Evolutionary conservation across 192 early-diverging fungal species (phyloP).

Genomic region (Spizellomyces punctatus): DNA sequence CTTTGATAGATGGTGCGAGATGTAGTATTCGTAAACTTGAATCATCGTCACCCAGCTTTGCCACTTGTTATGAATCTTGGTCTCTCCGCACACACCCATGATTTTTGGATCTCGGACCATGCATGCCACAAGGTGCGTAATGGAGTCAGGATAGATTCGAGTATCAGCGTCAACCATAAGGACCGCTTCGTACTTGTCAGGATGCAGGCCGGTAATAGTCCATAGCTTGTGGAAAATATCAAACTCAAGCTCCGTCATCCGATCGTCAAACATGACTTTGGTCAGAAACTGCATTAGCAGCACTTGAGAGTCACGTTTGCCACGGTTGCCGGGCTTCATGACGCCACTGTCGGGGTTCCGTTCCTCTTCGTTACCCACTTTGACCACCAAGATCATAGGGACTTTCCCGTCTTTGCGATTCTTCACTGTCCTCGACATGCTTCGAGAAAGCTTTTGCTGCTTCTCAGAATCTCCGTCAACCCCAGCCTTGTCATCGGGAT

Average conservation of each 20-base stretch:
- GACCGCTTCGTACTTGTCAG: constrained; percentile 67
- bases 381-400: constrained; percentile 54
- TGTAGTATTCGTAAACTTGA: constrained; percentile 89
- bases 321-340: constrained; percentile 65
- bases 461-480: neutral
- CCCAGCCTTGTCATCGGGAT: neutral
- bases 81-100: constrained; percentile 94
- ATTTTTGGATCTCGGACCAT: constrained; percentile 83
- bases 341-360: constrained; percentile 24
- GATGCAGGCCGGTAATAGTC: constrained; percentile 78
- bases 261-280: constrained; percentile 83
- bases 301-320: constrained; percentile 97
- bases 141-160: constrained; percentile 48
- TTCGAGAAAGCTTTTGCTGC: constrained; percentile 3
- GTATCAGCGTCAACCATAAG: constrained; percentile 91
- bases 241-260: constrained; percentile 88
- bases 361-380: constrained; percentile 52
- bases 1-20: constrained; percentile 93
- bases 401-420: constrained; percentile 44
- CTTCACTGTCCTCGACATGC: constrained; percentile 27
- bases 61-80: constrained; percentile 90
- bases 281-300: constrained; percentile 94
- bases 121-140: constrained; percentile 53
- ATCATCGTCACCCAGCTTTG: constrained; percentile 89
- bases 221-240: constrained; percentile 88